Evolutionary conservation across 345 rosid species (phyloP), one percentile per base, ranked within the genome.

Genomic region (Geranium rotundifolium): DNA sequence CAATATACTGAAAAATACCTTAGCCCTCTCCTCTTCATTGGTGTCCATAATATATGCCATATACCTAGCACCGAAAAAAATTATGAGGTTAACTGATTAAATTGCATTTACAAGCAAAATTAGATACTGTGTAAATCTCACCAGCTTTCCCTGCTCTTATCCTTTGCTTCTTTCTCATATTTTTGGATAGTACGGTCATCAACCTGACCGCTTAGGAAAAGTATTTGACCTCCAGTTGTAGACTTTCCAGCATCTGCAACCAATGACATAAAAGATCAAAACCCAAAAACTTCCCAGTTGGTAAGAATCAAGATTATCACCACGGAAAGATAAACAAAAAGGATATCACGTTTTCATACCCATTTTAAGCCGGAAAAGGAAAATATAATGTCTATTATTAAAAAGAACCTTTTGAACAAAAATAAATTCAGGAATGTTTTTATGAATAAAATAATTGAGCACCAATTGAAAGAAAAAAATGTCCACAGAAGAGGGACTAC

Each of bases 11-110:
- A 46, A 9, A 23, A 46, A 46, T 81, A 93, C 90, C 96, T 88
- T 86, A 67, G 76, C 73, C 69, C 99, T 81, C 77, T 93, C 99
- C 77, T 90, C 99, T 78, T 93, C 97, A 76, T 90, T 90, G 41
- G 99, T 93, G 72, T 93, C 99, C 99, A 93, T 93, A 62, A 93
- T 88, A 71, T 88, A 93, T 34, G 99, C 99, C 99, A 93, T 93
- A 68, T 93, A 90, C 99, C 99, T 93, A 75, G 58, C 41, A 73
- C 68, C 59, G 56, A 64, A 58, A 68, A 68, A 46, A 7, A 34
- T 34, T 34, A 34, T 34, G 41, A 34, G 41, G 41, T 34, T 34
- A 34, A 34, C 41, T 34, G 10, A 34, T 34, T 34, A 34, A 34
- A 34, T 34, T 4, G 41, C 41, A 34, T 34, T 34, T 34, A 34